These are phyloP conservation scores for Exophiala alcalophila DNA, from an alignment of 2,329 filamentous ascomycete species.

Conservation along the genomic window DNA sequence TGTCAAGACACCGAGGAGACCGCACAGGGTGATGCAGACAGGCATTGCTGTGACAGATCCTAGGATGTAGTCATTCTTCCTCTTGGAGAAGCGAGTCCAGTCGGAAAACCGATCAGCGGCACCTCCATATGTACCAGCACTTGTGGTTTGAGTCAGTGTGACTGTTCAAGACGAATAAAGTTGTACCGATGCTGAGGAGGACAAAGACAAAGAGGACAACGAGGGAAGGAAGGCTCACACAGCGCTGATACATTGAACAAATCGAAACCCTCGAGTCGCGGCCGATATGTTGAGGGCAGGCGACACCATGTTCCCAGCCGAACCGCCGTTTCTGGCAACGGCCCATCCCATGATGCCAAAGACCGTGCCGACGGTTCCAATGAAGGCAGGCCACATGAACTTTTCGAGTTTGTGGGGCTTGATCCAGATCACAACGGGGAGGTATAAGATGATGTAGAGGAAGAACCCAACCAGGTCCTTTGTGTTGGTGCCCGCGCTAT, in stretches of 20 bases:
- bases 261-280: conserved; percentile 2
- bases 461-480: conserved; percentile 9
- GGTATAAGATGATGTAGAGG: conserved; percentile 7
- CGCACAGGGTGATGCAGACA: conserved; percentile 3
- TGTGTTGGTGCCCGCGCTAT: conserved; percentile 5
- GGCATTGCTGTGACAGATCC: background rate
- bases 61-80: conserved; percentile 5
- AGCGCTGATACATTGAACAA: conserved; percentile 3
- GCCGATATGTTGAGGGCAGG: conserved; percentile 4
- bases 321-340: conserved; percentile 6
- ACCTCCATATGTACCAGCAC: no score
- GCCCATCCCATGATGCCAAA: conserved; percentile 11
- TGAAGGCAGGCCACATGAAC: conserved; percentile 6
- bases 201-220: no score
- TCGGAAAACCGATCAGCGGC: conserved; percentile 9
- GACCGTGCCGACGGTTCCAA: conserved; percentile 2
- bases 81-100: conserved; percentile 11
- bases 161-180: no score
- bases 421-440: conserved; percentile 4
- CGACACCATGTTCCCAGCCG: conserved; percentile 1
- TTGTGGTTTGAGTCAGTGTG: no score
- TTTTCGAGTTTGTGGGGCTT: conserved; percentile 2
- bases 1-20: conserved; percentile 5
- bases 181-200: no score
- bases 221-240: conserved; percentile 1